Conservation (phyloP, 1,139 yeast species). For the Debaryomyces nepalensis region DNA sequence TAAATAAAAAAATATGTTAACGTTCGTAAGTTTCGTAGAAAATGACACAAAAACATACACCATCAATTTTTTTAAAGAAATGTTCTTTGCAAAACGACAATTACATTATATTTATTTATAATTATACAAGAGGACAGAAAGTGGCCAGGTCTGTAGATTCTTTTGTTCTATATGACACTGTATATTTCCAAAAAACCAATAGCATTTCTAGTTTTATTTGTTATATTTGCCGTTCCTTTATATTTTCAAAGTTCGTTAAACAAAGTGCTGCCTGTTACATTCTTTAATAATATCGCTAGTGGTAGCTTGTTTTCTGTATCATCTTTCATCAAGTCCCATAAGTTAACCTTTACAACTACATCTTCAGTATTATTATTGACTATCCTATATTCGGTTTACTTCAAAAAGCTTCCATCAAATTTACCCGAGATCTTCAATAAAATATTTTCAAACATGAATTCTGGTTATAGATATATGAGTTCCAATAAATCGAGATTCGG, state of each 20-base stretch:
- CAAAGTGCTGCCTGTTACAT: slow-evolving; percentile 9
- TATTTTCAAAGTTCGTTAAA: not conserved
- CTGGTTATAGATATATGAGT: slow-evolving; percentile 17
- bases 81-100: not conserved
- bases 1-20: slow-evolving; percentile 5
- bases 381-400: slow-evolving; percentile 11
- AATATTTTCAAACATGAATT: slow-evolving; percentile 21
- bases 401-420: slow-evolving; percentile 12
- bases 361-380: slow-evolving; percentile 12
- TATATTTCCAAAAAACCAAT: slow-evolving; percentile 5
- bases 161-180: slow-evolving; percentile 7
- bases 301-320: slow-evolving; percentile 6
- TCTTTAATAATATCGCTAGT: slow-evolving; percentile 7
- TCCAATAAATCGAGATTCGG: slow-evolving; percentile 18
- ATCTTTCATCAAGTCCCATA: slow-evolving; percentile 8
- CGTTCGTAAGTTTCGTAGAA: not conserved
- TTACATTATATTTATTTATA: not conserved
- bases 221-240: slow-evolving; percentile 10
- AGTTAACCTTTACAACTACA: slow-evolving; percentile 10
- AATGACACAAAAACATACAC: not conserved
- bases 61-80: not conserved
- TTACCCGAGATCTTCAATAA: slow-evolving; percentile 20
- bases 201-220: slow-evolving; percentile 7
- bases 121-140: not conserved
- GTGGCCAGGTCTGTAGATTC: not conserved